These are phyloP conservation scores for Candida mesenterica DNA, from an alignment of 1,139 yeast genomes.

Conservation along the genomic window DNA sequence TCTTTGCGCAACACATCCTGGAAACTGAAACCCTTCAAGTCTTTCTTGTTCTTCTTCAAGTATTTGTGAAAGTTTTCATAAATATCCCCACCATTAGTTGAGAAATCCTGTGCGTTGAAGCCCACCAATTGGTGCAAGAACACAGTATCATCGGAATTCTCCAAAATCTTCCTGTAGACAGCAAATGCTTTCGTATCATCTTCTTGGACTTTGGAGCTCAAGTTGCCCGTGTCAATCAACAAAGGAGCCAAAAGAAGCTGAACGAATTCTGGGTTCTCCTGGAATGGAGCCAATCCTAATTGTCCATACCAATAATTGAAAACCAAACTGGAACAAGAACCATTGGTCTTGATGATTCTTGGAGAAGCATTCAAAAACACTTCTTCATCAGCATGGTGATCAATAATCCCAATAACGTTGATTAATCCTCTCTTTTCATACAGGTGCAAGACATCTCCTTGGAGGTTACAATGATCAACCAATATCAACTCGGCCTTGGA, in stretches of 20 bases:
- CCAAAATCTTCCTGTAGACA: slow-evolving; percentile 26
- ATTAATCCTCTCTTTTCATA: slow-evolving; percentile 23
- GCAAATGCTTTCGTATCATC: slow-evolving; percentile 50
- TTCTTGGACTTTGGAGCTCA: slow-evolving; percentile 56
- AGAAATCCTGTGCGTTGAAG: slow-evolving; percentile 1
- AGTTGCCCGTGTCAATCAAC: slow-evolving; percentile 66
- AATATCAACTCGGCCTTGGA: slow-evolving; percentile 38
- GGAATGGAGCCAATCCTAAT: slow-evolving; percentile 19
- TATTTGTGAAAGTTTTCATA: slow-evolving; percentile 18
- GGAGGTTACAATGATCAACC: slow-evolving; percentile 81
- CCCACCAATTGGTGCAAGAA: neutral
- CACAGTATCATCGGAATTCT: slow-evolving; percentile 2
- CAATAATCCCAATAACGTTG: slow-evolving; percentile 63
- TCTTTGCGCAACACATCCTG: slow-evolving; percentile 73
- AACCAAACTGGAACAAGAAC: slow-evolving; percentile 79
- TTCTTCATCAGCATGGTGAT: slow-evolving; percentile 81
- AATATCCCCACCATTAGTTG: slow-evolving; percentile 2
- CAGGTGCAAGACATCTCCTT: slow-evolving; percentile 42
- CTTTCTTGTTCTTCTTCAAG: slow-evolving; percentile 57
- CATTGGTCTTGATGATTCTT: slow-evolving; percentile 57
- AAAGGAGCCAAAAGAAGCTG: slow-evolving; percentile 64
- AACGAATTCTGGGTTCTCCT: slow-evolving; percentile 33
- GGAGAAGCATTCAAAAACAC: slow-evolving; percentile 51
- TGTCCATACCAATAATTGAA: slow-evolving; percentile 55
- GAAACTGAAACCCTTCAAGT: slow-evolving; percentile 57